Conservation (phyloP, 306 rosid genomes). For the Sesbania bispinosa region DNA sequence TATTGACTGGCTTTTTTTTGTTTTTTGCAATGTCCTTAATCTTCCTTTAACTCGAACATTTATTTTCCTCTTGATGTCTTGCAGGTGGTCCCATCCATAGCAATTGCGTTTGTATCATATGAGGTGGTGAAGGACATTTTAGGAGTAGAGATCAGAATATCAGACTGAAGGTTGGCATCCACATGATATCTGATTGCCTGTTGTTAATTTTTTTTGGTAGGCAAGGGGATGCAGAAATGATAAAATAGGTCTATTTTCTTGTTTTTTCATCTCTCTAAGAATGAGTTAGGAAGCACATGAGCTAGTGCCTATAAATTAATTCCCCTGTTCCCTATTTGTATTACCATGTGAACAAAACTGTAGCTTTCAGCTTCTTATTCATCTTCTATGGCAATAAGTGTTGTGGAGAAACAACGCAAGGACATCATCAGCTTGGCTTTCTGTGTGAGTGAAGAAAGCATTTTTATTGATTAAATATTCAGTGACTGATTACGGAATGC, state of each 20-base stretch:
- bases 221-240: slow-evolving; percentile 54
- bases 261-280: slow-evolving; percentile 28
- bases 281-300: slow-evolving; percentile 38
- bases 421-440: slow-evolving; percentile 36
- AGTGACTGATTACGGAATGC: no score
- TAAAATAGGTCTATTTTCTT: slow-evolving; percentile 41
- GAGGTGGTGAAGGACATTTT: slow-evolving; percentile 86
- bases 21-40: neutral
- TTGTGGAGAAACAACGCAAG: slow-evolving; percentile 36
- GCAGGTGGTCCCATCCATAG: slow-evolving; percentile 94
- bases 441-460: slow-evolving; percentile 35
- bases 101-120: slow-evolving; percentile 79
- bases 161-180: slow-evolving; percentile 49
- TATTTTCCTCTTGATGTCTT: slow-evolving; percentile 27
- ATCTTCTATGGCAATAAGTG: slow-evolving; percentile 51
- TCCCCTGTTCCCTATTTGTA: slow-evolving; percentile 37
- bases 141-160: slow-evolving; percentile 90
- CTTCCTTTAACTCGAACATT: neutral
- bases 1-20: no score
- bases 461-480: no score
- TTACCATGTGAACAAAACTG: slow-evolving; percentile 39
- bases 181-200: slow-evolving; percentile 20
- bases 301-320: slow-evolving; percentile 54
- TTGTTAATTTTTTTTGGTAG: slow-evolving; percentile 44
- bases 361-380: slow-evolving; percentile 44